Evolutionary conservation across 2,329 filamentous ascomycete species (phyloP), one percentile per base, ranked within the genome.

Genomic region (Fusarium begoniae): DNA sequence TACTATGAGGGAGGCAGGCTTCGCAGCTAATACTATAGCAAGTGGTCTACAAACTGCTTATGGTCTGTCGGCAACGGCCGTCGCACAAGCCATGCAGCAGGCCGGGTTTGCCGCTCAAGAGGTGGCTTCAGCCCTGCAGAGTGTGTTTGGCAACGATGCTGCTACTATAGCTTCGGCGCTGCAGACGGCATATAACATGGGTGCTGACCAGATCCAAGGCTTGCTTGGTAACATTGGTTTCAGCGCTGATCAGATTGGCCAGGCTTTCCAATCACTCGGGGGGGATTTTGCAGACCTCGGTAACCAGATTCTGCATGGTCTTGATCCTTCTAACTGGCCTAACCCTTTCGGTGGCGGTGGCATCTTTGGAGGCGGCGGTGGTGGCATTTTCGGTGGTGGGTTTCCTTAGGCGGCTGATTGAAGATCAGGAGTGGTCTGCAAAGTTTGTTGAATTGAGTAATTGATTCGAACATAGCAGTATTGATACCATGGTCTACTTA

Each of bases 401-500:
- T 53, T 53, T 37, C 50, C 50, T 3, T 53, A 53, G 17, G 13
- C 3, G 8, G 6, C 24, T 26, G 24, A 6, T 47, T 47, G 24
- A 26, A 11, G 5, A 4, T 5, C 11, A 18, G 15, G n/a, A 13
- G 6, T 26, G n/a, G n/a, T 26, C 13, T 26, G 3, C 24, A 28
- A 28, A 14, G 24, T 20, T 47, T 0, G 8, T 22, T 28, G 18
- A 28, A 4, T 20, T 22, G 6, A 20, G 8, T 14, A 4, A 37
- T 10, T 37, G 35, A 18, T 37, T 37, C 2, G 1, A 20, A 28
- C 5, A 24, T 15, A 20, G 18, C 7, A 26, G 18, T 47, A 47
- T 22, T 28, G 18, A 3, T 28, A 28, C 4, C 8, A 10, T 10
- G 18, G 8, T 26, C 2, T 18, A 0, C 1, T 37, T 18, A 0